Conservation (phyloP, 306 rosid species). For the Alnus rubra region DNA sequence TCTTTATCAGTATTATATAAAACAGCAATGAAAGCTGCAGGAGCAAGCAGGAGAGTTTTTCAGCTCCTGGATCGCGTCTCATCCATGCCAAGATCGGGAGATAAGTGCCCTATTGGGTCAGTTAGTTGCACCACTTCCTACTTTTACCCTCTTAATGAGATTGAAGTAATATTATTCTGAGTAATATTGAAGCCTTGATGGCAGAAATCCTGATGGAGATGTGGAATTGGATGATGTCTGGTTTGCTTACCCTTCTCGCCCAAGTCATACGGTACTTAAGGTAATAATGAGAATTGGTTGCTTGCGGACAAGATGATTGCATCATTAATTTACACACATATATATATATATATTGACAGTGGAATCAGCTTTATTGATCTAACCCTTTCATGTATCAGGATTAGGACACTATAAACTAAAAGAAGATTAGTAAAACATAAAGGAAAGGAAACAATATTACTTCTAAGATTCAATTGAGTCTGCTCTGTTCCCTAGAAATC, state of each 20-base stretch:
- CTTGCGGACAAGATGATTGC: neutral
- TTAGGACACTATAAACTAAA: neutral
- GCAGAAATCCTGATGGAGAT: constrained; percentile 44
- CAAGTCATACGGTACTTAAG: constrained; percentile 43
- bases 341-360: neutral
- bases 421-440: neutral
- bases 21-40: constrained; percentile 52
- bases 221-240: constrained; percentile 52
- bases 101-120: constrained; percentile 46
- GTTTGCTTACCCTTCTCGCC: constrained; percentile 57
- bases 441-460: neutral
- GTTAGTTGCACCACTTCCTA: neutral
- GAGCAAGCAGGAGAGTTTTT: constrained; percentile 54
- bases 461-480: neutral
- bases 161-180: neutral
- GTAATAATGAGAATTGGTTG: constrained; percentile 13
- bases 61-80: constrained; percentile 54
- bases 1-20: constrained; percentile 49
- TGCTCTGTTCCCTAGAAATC: neutral
- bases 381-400: neutral
- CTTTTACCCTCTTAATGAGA: neutral
- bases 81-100: constrained; percentile 39
- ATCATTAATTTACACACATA: neutral
- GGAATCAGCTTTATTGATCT: neutral
- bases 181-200: constrained; percentile 13